Evolutionary conservation across 179 eudicot genomes (phyloP).

Genomic region (Silene noctiflora): DNA sequence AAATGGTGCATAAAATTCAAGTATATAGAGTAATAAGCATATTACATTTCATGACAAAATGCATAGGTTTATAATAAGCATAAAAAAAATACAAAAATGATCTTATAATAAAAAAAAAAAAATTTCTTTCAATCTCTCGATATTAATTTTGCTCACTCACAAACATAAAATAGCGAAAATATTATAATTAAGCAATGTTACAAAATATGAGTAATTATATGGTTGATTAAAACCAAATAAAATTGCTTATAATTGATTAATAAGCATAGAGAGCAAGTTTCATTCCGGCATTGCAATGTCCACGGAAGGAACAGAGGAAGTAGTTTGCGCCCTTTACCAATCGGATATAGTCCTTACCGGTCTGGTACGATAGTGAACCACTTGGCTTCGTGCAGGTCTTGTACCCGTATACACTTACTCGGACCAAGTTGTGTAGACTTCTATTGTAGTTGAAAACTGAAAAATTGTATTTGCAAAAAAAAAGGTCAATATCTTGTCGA

Average conservation of each 20-base stretch:
- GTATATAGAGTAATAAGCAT: not conserved
- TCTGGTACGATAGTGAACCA: slow-evolving; percentile 23
- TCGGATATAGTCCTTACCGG: slow-evolving; percentile 27
- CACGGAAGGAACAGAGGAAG: slow-evolving; percentile 34
- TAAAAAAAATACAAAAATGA: not conserved
- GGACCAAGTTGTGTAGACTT: slow-evolving; percentile 30
- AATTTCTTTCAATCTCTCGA: not conserved
- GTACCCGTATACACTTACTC: slow-evolving; percentile 23
- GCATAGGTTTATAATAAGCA: not conserved
- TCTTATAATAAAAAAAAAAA: not conserved
- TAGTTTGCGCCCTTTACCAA: slow-evolving; percentile 31
- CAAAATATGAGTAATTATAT: not conserved
- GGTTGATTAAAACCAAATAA: not conserved
- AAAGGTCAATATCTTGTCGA: not conserved
- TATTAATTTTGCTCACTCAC: not conserved
- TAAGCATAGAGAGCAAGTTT: slow-evolving; percentile 30
- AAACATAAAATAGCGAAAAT: not conserved
- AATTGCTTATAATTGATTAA: slow-evolving; percentile 2
- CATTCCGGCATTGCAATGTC: slow-evolving; percentile 36
- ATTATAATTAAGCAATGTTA: not conserved
- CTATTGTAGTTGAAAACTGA: slow-evolving; percentile 28
- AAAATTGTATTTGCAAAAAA: not conserved
- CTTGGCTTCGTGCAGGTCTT: slow-evolving; percentile 21
- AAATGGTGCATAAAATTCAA: not conserved
- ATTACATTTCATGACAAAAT: not conserved